Percentiles rank a stretch among this genome's conserved stretches.
These are phyloP conservation scores for Drechslerella coelobrocha DNA, from an alignment of 2,329 filamentous ascomycete genomes.

Conservation along the genomic window DNA sequence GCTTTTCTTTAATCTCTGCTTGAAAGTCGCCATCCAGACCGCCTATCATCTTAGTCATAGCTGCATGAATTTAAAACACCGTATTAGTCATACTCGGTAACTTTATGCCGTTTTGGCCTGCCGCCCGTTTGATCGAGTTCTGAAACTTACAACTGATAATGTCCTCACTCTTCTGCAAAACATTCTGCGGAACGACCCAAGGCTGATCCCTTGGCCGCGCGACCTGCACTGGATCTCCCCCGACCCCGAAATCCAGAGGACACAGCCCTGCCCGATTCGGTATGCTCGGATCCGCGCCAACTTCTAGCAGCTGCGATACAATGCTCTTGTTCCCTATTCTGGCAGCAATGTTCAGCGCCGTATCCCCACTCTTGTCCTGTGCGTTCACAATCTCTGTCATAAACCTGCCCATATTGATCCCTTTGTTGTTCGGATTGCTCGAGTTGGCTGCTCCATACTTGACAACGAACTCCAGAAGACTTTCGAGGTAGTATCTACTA, in stretches of 20 bases:
- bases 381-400: conserved; percentile 97
- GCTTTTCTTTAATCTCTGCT: conserved; percentile 80
- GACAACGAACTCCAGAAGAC: conserved; percentile 90
- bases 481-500: conserved; percentile 94
- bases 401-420: conserved; percentile 87
- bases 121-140: neutral
- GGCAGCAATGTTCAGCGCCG: conserved; percentile 90
- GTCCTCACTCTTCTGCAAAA: conserved; percentile 78
- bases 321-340: conserved; percentile 92
- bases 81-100: conserved; percentile 57
- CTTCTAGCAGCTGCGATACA: conserved; percentile 93
- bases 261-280: conserved; percentile 86
- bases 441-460: conserved; percentile 69
- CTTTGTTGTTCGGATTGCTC: conserved; percentile 62
- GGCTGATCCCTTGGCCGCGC: conserved; percentile 56
- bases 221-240: conserved; percentile 67
- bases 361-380: conserved; percentile 91
- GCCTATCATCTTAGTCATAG: conserved; percentile 81
- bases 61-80: conserved; percentile 58
- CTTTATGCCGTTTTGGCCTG: neutral
- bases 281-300: conserved; percentile 91
- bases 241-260: conserved; percentile 93
- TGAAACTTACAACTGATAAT: conserved; percentile 74
- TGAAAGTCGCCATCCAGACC: conserved; percentile 81
- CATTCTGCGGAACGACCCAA: conserved; percentile 63